Base-by-base conservation (phyloP, 2,329 filamentous ascomycete species). In the Diaporthe batatas region DNA sequence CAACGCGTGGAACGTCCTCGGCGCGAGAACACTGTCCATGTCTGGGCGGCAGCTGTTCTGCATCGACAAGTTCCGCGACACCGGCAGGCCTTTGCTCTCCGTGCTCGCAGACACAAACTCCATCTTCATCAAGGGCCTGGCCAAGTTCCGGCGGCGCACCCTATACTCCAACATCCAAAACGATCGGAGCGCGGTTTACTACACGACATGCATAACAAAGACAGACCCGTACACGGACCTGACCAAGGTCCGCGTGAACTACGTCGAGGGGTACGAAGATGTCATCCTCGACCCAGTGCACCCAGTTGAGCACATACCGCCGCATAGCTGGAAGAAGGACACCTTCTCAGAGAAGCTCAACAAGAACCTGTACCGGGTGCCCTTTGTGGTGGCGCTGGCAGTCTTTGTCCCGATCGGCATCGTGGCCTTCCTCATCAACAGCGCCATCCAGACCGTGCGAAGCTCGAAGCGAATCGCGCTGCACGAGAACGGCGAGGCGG, bases 131-230 rank as follows among this genome's bases (percentile, higher is more conserved):
- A 89, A 90, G 42, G 95, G 91, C 0, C 86, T 98, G 58, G 88
- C 89, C 74, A 88, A 86, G 76, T 98, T 98, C 84, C 90, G 91
- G 80, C 88, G 93, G 70, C 92, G 91, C 73, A 93, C 90, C 5
- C 84, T 97, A 1, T 98, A 98, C 81, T 88, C 92, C 54, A 98
- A 98, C 79, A 91, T 97, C 59, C 85, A 93, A 79, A 98, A 98
- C 81, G 96, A 98, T 83, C 87, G 91, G 70, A 94, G 90, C 57
- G 94, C 94, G 6, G 90, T 92, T 0, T 94, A 93, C 82, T 98
- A 96, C 80, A 98, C 96, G 0, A 94, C 94, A 0, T 87, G 87
- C 25, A 94, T 98, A 58, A 88, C 91, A 32, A 91, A 91, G 78
- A 93, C 88, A 0, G 94, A 98, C 78, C 95, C 95, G 0, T 98